Conservation (phyloP, 2,329 filamentous ascomycete species). For the Scytalidium lignicola region DNA sequence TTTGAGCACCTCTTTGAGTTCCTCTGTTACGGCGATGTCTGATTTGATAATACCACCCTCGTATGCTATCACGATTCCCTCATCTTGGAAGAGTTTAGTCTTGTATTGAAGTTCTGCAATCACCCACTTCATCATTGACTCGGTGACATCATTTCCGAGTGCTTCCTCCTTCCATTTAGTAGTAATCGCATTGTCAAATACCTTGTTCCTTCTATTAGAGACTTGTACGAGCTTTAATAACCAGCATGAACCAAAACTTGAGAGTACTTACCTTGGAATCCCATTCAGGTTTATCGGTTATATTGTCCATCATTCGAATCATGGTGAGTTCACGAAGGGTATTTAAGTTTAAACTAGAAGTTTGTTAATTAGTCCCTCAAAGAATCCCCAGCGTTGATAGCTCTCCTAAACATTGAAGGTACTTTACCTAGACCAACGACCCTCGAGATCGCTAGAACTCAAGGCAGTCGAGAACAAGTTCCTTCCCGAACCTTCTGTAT, state of each 20-base stretch:
- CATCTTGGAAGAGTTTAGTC: neutral
- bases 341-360: constrained; percentile 7
- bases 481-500: constrained; percentile 1
- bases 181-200: constrained; percentile 11
- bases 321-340: constrained; percentile 16
- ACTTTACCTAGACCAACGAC: neutral
- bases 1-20: constrained; percentile 35
- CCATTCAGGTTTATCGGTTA: constrained; percentile 24
- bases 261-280: constrained; percentile 13
- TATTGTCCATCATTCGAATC: constrained; percentile 17
- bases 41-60: constrained; percentile 42
- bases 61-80: constrained; percentile 4
- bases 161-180: constrained; percentile 13
- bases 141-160: constrained; percentile 13
- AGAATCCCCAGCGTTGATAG: too few species aligned
- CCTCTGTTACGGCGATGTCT: constrained; percentile 36
- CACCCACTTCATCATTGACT: constrained; percentile 26
- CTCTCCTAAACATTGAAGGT: neutral
- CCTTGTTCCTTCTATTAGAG: neutral
- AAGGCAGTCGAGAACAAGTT: constrained; percentile 3
- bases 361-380: neutral
- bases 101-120: constrained; percentile 8
- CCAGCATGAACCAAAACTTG: neutral
- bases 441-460: neutral
- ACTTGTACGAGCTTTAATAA: neutral